Percentiles rank a stretch among this genome's conserved stretches.
These are phyloP conservation scores for Sicyos baderoa DNA, from an alignment of 306 rosid genomes.

Conservation along the genomic window DNA sequence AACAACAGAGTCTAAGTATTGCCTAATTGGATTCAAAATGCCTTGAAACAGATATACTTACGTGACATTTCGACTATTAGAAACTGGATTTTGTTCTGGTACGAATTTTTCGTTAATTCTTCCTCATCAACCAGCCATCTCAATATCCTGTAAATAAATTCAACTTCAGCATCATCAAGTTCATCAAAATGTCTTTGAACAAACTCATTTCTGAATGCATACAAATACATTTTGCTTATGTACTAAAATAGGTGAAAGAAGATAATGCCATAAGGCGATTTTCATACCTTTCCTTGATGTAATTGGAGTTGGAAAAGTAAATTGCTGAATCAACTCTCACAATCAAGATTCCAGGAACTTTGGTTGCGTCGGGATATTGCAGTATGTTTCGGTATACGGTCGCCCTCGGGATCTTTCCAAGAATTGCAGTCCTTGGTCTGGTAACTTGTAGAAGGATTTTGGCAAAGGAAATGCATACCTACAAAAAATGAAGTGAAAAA, in stretches of 20 bases:
- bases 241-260: conserved; percentile 13
- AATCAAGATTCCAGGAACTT: conserved; percentile 64
- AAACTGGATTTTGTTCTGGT: conserved; percentile 58
- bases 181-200: not conserved
- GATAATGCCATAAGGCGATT: not conserved
- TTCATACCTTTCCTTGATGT: conserved; percentile 74
- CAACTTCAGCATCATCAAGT: not conserved
- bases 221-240: not conserved
- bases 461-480: conserved; percentile 85
- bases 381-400: conserved; percentile 70
- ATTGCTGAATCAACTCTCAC: conserved; percentile 91
- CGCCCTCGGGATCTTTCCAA: conserved; percentile 76
- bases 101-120: conserved; percentile 37
- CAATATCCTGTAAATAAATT: conserved; percentile 49
- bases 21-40: not conserved
- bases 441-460: conserved; percentile 89
- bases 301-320: conserved; percentile 90
- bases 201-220: not conserved
- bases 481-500: conserved; percentile 16
- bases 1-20: not conserved
- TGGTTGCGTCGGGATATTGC: conserved; percentile 83
- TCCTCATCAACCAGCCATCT: conserved; percentile 86
- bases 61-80: conserved; percentile 92
- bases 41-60: conserved; percentile 24
- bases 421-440: conserved; percentile 81